Conservation (phyloP, 2,329 filamentous ascomycete species). For the Gaeumannomyces sp. region DNA sequence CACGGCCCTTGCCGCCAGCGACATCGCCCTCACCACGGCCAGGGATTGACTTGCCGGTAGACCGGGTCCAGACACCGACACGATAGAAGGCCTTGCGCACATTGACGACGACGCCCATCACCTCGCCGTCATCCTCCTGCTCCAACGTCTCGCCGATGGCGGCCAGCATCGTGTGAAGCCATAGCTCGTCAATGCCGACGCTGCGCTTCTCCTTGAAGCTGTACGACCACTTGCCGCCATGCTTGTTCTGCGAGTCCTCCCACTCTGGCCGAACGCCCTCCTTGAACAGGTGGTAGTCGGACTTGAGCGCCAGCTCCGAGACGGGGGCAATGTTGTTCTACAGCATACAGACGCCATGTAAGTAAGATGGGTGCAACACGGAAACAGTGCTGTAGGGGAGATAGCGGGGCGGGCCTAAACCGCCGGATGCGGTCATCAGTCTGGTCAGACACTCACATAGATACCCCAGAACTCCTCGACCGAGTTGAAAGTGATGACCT, state of each 20-base stretch:
- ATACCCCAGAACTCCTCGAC: conserved; percentile 99
- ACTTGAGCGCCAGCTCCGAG: conserved; percentile 93
- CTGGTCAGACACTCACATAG: conserved; percentile 62
- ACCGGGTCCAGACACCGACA: conserved; percentile 95
- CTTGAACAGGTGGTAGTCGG: conserved; percentile 99
- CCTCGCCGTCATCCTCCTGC: conserved; percentile 87
- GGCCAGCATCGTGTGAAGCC: conserved; percentile 94
- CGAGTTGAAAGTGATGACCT: conserved; percentile 97
- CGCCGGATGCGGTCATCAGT: background rate
- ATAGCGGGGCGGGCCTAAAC: background rate
- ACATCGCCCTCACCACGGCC: conserved; percentile 67
- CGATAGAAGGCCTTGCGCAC: conserved; percentile 98
- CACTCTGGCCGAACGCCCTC: conserved; percentile 93
- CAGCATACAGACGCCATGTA: background rate
- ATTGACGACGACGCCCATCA: conserved; percentile 99
- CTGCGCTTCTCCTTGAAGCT: conserved; percentile 93
- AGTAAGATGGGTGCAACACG: conserved; percentile 4
- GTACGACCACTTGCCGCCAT: conserved; percentile 98
- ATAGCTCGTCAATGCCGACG: conserved; percentile 88
- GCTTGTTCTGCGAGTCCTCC: conserved; percentile 98
- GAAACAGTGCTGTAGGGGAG: background rate
- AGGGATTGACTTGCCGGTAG: conserved; percentile 77
- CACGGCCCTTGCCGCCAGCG: conserved; percentile 71
- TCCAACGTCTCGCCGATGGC: conserved; percentile 98
- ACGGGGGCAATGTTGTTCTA: conserved; percentile 98